phyloP scores from a whole-genome alignment of 1,284 basidiomycete genomes.

The Coriolopsis trogii region DNA sequence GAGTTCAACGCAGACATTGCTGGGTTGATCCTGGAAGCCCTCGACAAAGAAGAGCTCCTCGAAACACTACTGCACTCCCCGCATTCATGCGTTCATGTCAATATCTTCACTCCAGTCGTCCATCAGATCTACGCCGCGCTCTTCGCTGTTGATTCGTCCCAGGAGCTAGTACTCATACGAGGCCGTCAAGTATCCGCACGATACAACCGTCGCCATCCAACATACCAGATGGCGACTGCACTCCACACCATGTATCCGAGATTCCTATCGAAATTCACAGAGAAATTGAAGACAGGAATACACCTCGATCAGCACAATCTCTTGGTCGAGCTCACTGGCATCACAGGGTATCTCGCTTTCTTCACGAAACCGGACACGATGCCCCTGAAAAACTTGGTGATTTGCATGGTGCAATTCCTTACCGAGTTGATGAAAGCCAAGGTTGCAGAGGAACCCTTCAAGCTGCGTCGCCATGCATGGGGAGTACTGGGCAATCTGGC shows the following conservation, averaged over 20 bases:
- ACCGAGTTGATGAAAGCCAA: neutral
- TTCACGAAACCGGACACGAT: neutral
- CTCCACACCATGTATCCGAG: neutral
- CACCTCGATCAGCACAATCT: neutral
- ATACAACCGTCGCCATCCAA: neutral
- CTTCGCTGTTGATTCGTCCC: neutral
- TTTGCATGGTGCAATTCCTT: neutral
- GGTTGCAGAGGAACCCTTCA: neutral
- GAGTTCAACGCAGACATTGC: too few species aligned
- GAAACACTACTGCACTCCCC: neutral
- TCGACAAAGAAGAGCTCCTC: neutral
- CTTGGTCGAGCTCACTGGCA: neutral
- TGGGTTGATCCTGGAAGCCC: neutral
- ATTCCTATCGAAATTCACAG: neutral
- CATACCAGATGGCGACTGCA: neutral
- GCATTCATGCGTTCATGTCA: neutral
- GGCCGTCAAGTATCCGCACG: neutral
- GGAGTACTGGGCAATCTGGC: too few species aligned
- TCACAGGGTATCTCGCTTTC: conserved; percentile 1
- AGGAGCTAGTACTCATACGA: neutral
- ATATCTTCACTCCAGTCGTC: neutral
- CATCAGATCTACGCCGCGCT: neutral
- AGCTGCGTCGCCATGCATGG: neutral
- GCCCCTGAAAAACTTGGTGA: neutral
- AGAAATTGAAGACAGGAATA: neutral